A percentile compares a stretch with the other conserved stretches of the same genome.
phyloP scores from a whole-genome alignment of 257 asterid species.

The Buddleja alternifolia region DNA sequence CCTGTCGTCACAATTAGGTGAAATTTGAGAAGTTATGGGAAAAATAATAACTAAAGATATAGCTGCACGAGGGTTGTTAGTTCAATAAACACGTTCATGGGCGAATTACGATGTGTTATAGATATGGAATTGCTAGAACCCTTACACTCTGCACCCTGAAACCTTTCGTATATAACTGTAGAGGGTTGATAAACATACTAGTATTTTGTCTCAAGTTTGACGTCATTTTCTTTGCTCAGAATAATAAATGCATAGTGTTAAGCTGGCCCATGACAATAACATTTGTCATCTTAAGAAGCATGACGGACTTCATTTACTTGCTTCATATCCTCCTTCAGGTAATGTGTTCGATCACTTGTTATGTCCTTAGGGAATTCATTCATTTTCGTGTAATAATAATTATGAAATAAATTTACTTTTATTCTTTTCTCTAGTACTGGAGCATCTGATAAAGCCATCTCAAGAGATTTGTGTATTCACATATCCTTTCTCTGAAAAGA shows the following conservation, averaged over 20 bases:
- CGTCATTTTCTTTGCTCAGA: constrained; percentile 32
- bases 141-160: too few relatives aligned
- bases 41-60: background rate
- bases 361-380: background rate
- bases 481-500: background rate
- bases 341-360: too few relatives aligned
- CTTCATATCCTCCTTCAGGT: constrained; percentile 71
- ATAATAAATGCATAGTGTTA: constrained; percentile 50
- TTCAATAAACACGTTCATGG: background rate
- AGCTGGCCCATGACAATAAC: constrained; percentile 52
- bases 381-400: background rate
- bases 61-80: background rate
- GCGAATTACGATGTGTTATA: too few relatives aligned
- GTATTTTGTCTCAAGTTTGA: constrained; percentile 20
- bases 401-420: background rate
- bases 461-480: background rate
- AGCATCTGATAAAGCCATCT: background rate
- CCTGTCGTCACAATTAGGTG: background rate
- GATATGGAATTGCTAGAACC: too few relatives aligned
- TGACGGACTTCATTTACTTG: constrained; percentile 55
- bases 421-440: background rate
- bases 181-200: background rate
- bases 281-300: constrained; percentile 54
- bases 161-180: background rate
- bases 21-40: background rate